These are phyloP conservation scores for Colletotrichum sp. DNA, from an alignment of 2,329 filamentous ascomycete species.

Conservation along the genomic window DNA sequence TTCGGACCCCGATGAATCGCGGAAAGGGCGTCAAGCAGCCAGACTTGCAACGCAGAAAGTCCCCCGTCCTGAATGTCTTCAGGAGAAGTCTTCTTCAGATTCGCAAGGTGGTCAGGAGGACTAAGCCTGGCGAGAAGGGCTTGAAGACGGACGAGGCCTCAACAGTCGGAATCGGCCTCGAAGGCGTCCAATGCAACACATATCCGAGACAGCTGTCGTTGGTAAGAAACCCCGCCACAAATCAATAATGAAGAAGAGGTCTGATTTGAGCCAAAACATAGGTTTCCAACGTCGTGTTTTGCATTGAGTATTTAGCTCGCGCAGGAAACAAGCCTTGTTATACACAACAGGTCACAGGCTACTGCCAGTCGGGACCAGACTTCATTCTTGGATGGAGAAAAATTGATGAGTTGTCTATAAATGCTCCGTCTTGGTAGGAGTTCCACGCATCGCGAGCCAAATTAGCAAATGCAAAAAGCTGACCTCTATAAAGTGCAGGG, in stretches of 20 bases:
- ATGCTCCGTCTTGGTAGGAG: neutral
- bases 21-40: neutral
- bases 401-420: neutral
- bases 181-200: neutral
- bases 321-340: neutral
- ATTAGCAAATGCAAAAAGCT: neutral
- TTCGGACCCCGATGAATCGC: neutral
- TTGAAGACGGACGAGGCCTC: neutral
- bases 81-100: neutral
- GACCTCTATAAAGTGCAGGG: neutral
- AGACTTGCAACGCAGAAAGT: neutral
- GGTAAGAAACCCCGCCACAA: neutral
- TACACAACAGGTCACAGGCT: neutral
- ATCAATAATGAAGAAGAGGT: neutral
- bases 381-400: constrained; percentile 8
- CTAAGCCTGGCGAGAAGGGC: neutral
- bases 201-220: neutral
- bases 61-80: neutral
- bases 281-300: neutral
- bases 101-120: neutral
- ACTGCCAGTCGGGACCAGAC: neutral
- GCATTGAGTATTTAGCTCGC: neutral
- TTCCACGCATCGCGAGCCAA: neutral
- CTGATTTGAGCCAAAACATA: neutral
- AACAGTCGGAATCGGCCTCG: neutral